Evolutionary conservation across 1,284 basidiomycete genomes (phyloP).

Genomic region (Rhizoctonia solani): DNA sequence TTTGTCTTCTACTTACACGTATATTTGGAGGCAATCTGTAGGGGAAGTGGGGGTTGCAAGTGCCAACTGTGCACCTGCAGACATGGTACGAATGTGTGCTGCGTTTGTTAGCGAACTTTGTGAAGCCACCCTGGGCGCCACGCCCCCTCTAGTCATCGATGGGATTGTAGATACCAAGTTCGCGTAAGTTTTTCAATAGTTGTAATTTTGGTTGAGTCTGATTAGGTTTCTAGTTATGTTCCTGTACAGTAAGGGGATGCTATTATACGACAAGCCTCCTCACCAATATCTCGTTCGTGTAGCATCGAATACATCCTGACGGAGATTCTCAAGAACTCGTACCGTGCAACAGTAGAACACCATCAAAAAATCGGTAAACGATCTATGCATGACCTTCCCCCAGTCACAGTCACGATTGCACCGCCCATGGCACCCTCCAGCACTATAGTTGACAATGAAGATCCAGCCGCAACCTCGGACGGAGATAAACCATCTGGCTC

Average conservation of each 20-base stretch:
- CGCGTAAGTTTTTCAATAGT: constrained; percentile 55
- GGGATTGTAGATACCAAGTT: constrained; percentile 73
- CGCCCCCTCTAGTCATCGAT: constrained; percentile 69
- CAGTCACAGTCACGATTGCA: constrained; percentile 74
- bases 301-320: constrained; percentile 49
- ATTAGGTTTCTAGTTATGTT: constrained; percentile 62
- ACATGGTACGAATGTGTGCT: constrained; percentile 76
- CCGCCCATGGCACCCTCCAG: constrained; percentile 50
- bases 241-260: constrained; percentile 81
- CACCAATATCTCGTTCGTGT: not conserved
- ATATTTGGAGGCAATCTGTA: not conserved
- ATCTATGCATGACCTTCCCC: constrained; percentile 54
- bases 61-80: constrained; percentile 65
- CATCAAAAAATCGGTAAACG: constrained; percentile 53
- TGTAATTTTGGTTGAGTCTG: not conserved
- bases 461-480: constrained; percentile 40
- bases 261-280: constrained; percentile 53
- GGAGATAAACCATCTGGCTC: not conserved
- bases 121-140: constrained; percentile 80
- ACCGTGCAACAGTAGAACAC: constrained; percentile 85
- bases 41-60: constrained; percentile 69
- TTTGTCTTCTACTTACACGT: not conserved
- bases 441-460: not conserved
- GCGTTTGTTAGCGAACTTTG: constrained; percentile 82
- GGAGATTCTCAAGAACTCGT: constrained; percentile 86